Conservation (phyloP, 768 basidiomycete genomes). For the Botryobasidium botryosum region DNA sequence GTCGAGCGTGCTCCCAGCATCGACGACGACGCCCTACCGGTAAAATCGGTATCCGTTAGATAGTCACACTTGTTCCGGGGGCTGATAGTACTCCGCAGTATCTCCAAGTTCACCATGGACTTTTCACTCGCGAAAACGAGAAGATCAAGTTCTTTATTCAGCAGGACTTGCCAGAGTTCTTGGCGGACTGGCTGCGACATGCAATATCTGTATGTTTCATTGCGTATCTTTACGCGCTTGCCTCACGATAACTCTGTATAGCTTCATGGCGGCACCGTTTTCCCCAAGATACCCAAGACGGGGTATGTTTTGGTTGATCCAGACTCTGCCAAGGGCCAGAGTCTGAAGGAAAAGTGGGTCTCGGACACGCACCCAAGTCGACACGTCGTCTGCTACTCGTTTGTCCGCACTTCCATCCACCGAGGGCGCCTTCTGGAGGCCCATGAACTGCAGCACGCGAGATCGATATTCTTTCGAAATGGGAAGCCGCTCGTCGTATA, state of each 20-base stretch:
- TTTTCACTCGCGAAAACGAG: background rate
- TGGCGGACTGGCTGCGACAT: background rate
- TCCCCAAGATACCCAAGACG: background rate
- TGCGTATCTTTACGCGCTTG: no score
- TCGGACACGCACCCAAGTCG: background rate
- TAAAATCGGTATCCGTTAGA: no score
- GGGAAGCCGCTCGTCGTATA: background rate
- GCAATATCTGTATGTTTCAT: background rate
- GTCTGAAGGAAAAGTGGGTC: background rate
- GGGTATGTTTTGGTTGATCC: slow-evolving; percentile 2
- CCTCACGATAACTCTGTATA: no score
- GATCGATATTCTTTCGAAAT: background rate
- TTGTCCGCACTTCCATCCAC: background rate
- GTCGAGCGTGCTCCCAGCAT: no score
- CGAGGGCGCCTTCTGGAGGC: background rate
- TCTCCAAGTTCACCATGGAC: no score
- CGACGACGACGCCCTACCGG: no score
- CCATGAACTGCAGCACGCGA: background rate
- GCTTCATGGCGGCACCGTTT: background rate
- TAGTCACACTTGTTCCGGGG: no score
- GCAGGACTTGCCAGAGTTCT: background rate
- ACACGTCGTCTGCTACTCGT: background rate
- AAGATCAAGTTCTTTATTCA: slow-evolving; percentile 1
- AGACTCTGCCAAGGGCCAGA: background rate
- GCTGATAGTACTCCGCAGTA: no score